Evolutionary conservation across 129 eudicot genomes (phyloP), one percentile per base, ranked within the genome.

Genomic region (Escallonia rubra): DNA sequence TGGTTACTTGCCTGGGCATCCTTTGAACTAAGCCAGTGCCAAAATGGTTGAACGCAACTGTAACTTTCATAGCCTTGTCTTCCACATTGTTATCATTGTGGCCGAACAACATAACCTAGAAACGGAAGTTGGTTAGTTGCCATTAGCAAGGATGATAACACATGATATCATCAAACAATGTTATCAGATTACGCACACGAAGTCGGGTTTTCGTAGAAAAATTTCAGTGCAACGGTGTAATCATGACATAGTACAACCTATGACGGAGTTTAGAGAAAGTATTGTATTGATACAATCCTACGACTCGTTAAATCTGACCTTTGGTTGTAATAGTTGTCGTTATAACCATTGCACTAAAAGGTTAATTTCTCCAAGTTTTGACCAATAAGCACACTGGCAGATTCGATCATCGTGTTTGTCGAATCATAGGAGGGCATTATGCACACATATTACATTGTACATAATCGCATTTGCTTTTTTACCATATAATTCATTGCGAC

Each of bases 81-180:
- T 74, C 90, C 51, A 77, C 4, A 65, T 66, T 78, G 2, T 51
- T 66, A 71, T 87, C 95, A 2, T 77, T 40, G 67, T 87, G 95
- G 3, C 95, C 90, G 15, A 87, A 64, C 71, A 87, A 16, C 85
- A 87, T 87, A 80, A 87, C 90, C 95, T 87, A 64, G 67, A 61
- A 41, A 23, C 44, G 3, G 9, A 56, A 9, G 9, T 16, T 11
- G 41, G 9, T 23, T 23, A 23, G 34, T 23, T 23, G 34, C 34
- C 34, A 23, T 23, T 23, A 23, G 34, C 34, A 4, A 52, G 15
- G 12, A 52, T 52, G 57, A 10, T 10, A 12, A n/a, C 11, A 7
- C 3, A 52, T 52, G 6, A 52, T 6, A 52, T 2, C 57, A n/a
- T 52, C 5, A 52, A 4, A 11, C 4, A 52, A 10, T 12, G 57